Evolutionary conservation across 1,139 yeast species (phyloP), one percentile per base, ranked within the genome.

Genomic region (Geotrichum candidum): DNA sequence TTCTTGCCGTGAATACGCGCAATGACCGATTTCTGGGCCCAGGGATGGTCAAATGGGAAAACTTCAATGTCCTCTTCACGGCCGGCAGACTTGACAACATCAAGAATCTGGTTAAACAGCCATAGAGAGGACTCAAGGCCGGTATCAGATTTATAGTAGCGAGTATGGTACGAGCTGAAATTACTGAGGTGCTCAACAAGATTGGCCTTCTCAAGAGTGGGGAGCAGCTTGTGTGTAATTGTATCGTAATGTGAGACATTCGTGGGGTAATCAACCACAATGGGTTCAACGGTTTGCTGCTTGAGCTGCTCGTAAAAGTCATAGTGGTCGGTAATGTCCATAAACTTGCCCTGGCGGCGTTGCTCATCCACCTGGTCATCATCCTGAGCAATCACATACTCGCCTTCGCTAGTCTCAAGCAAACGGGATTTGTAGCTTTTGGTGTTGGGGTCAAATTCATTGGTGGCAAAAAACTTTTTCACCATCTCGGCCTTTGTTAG

Each of bases 91-190:
- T 69, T 67, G 10, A 80, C 72, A 51, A 85, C 72, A 4, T 78
- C 78, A 13, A 73, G 59, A 48, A 91, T 76, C 65, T 80, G 79
- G 15, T 78, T 77, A 65, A 77, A 78, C 62, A 92, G 78, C 95
- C 96, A 90, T 61, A 80, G 71, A 10, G 96, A 87, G 70, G 94
- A 84, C 66, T 87, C 83, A 11, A 78, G 76, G 0, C 98, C 98
- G 31, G 81, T 72, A 31, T 82, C 80, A 1, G 90, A 82, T 74
- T 87, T 87, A 76, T 90, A 91, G 73, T 88, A 89, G 63, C 98
- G 81, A n/a, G 92, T 86, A 73, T 78, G 84, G 72, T 88, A 90
- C 48, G 89, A 84, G 9, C 92, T 35, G 15, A 54, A 59, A 45
- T 53, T 54, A 11, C 56, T 54, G 27, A 62, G 56, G 35, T 48